Conservation (phyloP, 306 rosid genomes). For the Luffa aegyptiaca region DNA sequence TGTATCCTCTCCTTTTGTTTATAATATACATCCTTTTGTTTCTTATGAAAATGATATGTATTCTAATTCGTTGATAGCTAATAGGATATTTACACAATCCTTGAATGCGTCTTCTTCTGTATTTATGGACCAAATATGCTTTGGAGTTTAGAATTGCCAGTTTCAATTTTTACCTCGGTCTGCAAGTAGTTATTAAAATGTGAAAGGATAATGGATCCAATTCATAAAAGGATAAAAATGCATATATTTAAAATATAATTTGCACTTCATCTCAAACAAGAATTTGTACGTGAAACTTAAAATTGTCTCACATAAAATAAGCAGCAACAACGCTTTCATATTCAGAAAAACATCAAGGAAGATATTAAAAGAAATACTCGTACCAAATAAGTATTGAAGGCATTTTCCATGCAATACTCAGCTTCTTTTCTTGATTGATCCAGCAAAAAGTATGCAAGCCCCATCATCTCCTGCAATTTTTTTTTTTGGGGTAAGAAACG, state of each 20-base stretch:
- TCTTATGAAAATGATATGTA: too few relatives aligned
- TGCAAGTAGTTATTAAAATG: not conserved
- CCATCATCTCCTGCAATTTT: constrained; percentile 80
- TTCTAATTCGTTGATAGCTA: not conserved
- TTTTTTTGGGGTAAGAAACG: too few relatives aligned
- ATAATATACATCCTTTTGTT: too few relatives aligned
- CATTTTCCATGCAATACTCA: constrained; percentile 97
- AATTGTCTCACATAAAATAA: not conserved
- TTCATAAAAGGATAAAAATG: not conserved
- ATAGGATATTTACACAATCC: not conserved
- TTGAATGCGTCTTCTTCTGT: not conserved
- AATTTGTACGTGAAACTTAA: not conserved
- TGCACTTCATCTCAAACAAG: not conserved
- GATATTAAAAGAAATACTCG: constrained; percentile 22
- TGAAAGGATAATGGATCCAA: not conserved
- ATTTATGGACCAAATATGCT: not conserved
- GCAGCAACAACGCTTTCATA: not conserved
- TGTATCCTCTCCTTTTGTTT: too few relatives aligned
- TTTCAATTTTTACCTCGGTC: not conserved
- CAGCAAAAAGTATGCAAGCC: constrained; percentile 82
- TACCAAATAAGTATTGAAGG: constrained; percentile 82
- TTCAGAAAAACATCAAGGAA: not conserved
- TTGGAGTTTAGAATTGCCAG: not conserved
- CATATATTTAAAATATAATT: not conserved
- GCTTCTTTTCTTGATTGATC: constrained; percentile 98